A percentile compares a stretch with the other conserved stretches of the same genome.
phyloP scores from a whole-genome alignment of 495 filamentous ascomycete genomes.

The Neurospora pannonica region DNA sequence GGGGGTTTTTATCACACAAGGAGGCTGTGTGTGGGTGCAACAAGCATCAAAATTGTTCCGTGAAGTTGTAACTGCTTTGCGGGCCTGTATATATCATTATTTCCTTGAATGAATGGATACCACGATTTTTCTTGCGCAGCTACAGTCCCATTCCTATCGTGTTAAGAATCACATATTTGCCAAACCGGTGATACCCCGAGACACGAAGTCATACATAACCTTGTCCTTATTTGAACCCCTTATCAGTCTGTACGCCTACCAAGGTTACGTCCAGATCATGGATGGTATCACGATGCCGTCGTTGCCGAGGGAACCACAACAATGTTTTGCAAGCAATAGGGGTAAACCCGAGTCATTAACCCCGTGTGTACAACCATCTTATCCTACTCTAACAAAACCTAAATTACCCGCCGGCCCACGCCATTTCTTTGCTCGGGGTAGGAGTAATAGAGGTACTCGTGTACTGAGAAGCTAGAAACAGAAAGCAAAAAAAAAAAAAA shows the following conservation, averaged over 20 bases:
- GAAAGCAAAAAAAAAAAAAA: not conserved
- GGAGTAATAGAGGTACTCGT: not conserved
- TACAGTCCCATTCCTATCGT: not conserved
- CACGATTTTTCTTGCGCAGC: constrained; percentile 6
- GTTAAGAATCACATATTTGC: not conserved
- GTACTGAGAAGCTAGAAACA: not conserved
- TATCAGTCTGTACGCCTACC: not conserved
- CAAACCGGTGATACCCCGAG: not conserved
- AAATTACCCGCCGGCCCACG: not conserved
- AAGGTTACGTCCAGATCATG: not conserved
- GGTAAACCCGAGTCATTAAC: not conserved
- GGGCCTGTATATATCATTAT: constrained; percentile 16
- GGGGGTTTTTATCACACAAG: not conserved
- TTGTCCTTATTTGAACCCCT: not conserved
- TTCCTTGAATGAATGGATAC: constrained; percentile 12
- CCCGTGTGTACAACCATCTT: not conserved
- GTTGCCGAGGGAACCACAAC: not conserved
- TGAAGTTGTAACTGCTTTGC: not conserved
- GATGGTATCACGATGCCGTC: not conserved
- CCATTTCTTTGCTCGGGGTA: not conserved
- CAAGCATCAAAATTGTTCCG: not conserved
- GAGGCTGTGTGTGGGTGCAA: not conserved
- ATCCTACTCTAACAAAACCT: not conserved
- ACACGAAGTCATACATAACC: not conserved
- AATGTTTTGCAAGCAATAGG: not conserved